These are phyloP conservation scores for Colletotrichum salicis DNA, from an alignment of 2,329 filamentous ascomycete genomes.

Conservation along the genomic window DNA sequence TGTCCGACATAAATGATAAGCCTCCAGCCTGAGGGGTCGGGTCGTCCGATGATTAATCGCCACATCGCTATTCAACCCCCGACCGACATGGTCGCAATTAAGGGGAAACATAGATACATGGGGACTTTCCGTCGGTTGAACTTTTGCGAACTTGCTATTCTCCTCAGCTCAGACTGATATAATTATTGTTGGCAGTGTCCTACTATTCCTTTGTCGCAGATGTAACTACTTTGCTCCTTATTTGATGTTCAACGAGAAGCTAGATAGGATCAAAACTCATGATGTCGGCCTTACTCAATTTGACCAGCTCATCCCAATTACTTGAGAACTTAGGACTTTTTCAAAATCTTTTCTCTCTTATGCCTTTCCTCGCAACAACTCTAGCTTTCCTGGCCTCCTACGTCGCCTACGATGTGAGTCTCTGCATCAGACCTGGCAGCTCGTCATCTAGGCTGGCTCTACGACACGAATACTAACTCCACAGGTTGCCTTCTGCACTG, in stretches of 20 bases:
- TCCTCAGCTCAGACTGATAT: not conserved
- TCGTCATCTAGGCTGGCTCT: not conserved
- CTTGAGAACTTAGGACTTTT: not conserved
- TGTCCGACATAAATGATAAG: not conserved
- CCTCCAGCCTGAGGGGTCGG: not conserved
- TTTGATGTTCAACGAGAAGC: not conserved
- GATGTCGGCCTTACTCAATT: not conserved
- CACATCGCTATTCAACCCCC: not conserved
- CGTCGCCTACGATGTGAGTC: not conserved
- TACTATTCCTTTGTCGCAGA: not conserved
- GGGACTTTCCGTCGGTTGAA: too few species aligned
- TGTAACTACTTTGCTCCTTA: not conserved
- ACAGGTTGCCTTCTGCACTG: conserved; percentile 56
- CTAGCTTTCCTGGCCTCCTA: not conserved
- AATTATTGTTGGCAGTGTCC: not conserved
- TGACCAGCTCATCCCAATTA: not conserved
- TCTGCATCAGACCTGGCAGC: not conserved
- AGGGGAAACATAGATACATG: not conserved
- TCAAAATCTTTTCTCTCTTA: not conserved
- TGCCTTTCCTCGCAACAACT: not conserved
- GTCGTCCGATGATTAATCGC: not conserved
- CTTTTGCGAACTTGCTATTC: too few species aligned
- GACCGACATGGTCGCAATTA: not conserved
- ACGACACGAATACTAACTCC: conserved; percentile 11
- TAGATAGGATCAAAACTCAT: not conserved